Evolutionary conservation across 495 filamentous ascomycete genomes (phyloP).

Genomic region (Amniculicola lignicola): DNA sequence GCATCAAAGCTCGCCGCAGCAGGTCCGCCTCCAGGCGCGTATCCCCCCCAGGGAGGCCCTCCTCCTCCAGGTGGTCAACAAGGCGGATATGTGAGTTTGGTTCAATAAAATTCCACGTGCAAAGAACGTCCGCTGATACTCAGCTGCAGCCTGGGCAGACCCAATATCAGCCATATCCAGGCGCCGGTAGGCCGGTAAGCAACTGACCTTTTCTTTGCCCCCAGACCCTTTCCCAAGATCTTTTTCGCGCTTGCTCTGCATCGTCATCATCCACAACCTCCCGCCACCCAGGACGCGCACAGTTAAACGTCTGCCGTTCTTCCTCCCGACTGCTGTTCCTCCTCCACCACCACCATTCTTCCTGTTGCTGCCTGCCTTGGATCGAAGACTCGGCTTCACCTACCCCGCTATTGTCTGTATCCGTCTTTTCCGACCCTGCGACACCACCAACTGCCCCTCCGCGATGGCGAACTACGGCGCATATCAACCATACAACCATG

Average conservation of each 20-base stretch:
- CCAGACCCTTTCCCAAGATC: constrained; percentile 11
- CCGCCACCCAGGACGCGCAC: constrained; percentile 1
- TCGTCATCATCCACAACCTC: constrained; percentile 20
- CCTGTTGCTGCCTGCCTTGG: not conserved
- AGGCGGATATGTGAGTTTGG: constrained; percentile 31
- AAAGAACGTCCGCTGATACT: constrained; percentile 6
- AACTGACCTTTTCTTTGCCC: not conserved
- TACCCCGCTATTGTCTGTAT: not conserved
- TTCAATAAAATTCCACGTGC: not conserved
- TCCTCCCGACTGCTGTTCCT: not conserved
- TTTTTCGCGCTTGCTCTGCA: constrained; percentile 21
- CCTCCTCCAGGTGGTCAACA: constrained; percentile 12
- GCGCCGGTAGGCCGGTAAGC: constrained; percentile 28
- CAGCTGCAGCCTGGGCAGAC: constrained; percentile 34
- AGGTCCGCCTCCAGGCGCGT: constrained; percentile 21
- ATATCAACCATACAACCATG: constrained; percentile 10
- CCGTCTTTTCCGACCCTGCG: not conserved
- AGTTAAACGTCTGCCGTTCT: not conserved
- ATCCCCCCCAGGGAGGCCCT: constrained; percentile 22
- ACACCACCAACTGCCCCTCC: not conserved
- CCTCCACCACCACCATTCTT: too few relatives aligned
- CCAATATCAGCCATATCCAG: constrained; percentile 37
- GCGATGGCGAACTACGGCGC: constrained; percentile 26
- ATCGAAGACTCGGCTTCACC: not conserved
- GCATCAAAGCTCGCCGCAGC: constrained; percentile 32